These are phyloP conservation scores for Suillus spraguei DNA, from an alignment of 768 basidiomycete genomes.

Conservation along the genomic window DNA sequence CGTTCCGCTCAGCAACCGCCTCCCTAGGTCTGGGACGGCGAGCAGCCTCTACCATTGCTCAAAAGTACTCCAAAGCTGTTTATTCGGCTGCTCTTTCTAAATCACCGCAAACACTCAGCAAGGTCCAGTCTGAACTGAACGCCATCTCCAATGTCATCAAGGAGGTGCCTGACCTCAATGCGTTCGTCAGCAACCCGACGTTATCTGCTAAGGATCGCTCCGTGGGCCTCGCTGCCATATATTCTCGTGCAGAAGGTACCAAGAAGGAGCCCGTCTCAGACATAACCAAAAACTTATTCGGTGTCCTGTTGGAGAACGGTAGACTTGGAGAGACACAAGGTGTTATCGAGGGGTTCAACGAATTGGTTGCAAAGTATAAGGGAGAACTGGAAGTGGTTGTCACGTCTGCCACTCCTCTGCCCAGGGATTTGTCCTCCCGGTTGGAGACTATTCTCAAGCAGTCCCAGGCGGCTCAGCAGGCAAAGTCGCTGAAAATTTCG, in stretches of 20 bases:
- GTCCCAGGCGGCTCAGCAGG: slow-evolving; percentile 81
- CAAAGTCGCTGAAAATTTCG: slow-evolving; percentile 85
- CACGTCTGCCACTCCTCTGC: slow-evolving; percentile 83
- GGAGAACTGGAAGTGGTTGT: slow-evolving; percentile 93
- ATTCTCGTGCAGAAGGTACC: slow-evolving; percentile 62
- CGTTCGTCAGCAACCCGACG: slow-evolving; percentile 90
- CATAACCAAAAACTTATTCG: slow-evolving; percentile 90
- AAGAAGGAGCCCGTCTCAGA: slow-evolving; percentile 83
- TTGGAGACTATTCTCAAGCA: slow-evolving; percentile 87
- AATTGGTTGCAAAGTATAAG: slow-evolving; percentile 84
- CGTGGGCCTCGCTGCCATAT: slow-evolving; percentile 67
- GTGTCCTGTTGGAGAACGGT: slow-evolving; percentile 61
- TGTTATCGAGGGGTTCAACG: slow-evolving; percentile 90
- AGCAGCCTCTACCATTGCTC: slow-evolving; percentile 74
- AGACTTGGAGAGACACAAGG: slow-evolving; percentile 81
- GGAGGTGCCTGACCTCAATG: slow-evolving; percentile 59
- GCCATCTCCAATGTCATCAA: slow-evolving; percentile 71
- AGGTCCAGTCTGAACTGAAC: slow-evolving; percentile 84
- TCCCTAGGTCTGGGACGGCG: slow-evolving; percentile 61
- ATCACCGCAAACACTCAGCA: slow-evolving; percentile 80
- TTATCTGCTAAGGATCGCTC: slow-evolving; percentile 79
- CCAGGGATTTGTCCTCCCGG: slow-evolving; percentile 71
- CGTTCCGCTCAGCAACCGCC: slow-evolving; percentile 51
- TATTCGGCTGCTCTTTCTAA: slow-evolving; percentile 82
- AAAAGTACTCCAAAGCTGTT: slow-evolving; percentile 83